Evolutionary conservation across 352 stramenopile species (phyloP), one percentile per base, ranked within the genome.

Genomic region (Phytophthora podocarpi): DNA sequence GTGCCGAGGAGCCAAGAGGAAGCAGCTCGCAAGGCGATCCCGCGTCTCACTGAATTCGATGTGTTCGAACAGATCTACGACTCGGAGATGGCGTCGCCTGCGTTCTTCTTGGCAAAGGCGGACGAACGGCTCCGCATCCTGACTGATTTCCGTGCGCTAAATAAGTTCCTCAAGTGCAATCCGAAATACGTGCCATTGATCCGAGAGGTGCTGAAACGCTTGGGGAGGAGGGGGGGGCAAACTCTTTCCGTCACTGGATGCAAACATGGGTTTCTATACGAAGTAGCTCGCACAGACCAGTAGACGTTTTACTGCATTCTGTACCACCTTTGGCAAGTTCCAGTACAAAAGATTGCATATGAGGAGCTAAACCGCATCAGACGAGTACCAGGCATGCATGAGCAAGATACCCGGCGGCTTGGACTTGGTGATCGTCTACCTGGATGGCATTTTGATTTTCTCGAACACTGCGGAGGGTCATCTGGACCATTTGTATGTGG

Each of bases 61-160:
- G 58, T 49, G 12, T 27, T 59, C 1, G 58, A 66, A 18, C 48
- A 59, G 16, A 66, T 59, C 4, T 66, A 26, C 34, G 58, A 59
- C 18, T 16, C 15, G 21, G 48, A 66, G n/a, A 35, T 16, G 42
- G 40, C 43, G 0, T 60, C 42, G 3, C 59, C 59, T 8, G 59
- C 35, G 11, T 67, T 67, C 20, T 58, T 61, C n/a, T n/a, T n/a
- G n/a, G n/a, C n/a, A n/a, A n/a, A n/a, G n/a, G n/a, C n/a, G n/a
- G n/a, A n/a, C n/a, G n/a, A n/a, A n/a, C n/a, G n/a, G n/a, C n/a
- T n/a, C n/a, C n/a, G n/a, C n/a, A n/a, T n/a, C n/a, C n/a, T n/a
- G n/a, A n/a, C n/a, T n/a, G n/a, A n/a, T n/a, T n/a, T n/a, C n/a
- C n/a, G n/a, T n/a, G n/a, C n/a, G n/a, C n/a, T n/a, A n/a, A n/a